Evolutionary conservation across 257 asterid species (phyloP), one percentile per base, ranked within the genome.

Genomic region (Jacaranda copaia): DNA sequence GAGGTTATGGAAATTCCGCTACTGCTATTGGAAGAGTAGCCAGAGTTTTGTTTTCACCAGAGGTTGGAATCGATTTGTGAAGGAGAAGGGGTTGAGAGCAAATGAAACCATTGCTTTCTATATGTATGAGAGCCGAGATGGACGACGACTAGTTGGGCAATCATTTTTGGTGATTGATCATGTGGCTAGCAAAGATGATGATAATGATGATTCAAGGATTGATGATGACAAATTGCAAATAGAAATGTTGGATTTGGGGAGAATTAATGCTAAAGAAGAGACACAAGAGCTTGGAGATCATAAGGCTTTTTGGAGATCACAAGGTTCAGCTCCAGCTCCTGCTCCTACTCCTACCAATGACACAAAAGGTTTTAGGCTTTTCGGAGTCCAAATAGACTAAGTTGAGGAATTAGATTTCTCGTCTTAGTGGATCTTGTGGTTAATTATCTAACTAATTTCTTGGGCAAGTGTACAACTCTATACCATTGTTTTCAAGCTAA

Each of bases 1-100:
- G 90, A 80, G 46, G 13, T n/a, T 72, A 49, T 92, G 99, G 97
- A 91, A 83, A 59, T 94, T 94, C 19, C 65, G 93, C 7, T 89
- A 86, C 11, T 92, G 95, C 5, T 92, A 94, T 55, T 94, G 99
- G 91, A 91, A 87, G 84, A 95, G 98, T 52, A 92, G 99, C 84
- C 96, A 92, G 45, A 92, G 96, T 42, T 92, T 81, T 13, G 96
- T 87, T 4, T 90, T 94, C 79, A 92, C 99, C 0, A 78, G 91
- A 15, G 98, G 99, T 4, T 93, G 99, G 98, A 89, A 84, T 40
- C 57, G 85, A 11, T 92, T 86, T 71, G 98, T 95, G 9, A 89
- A 80, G 79, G 94, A 84, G 4, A 89, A 91, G 43, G 79, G 86
- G 4, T 42, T 94, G 61, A 82, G 69, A 5, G 89, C 92, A 0